phyloP scores from a whole-genome alignment of 2,329 filamentous ascomycete species.

The Chalaropsis ovoidea region DNA sequence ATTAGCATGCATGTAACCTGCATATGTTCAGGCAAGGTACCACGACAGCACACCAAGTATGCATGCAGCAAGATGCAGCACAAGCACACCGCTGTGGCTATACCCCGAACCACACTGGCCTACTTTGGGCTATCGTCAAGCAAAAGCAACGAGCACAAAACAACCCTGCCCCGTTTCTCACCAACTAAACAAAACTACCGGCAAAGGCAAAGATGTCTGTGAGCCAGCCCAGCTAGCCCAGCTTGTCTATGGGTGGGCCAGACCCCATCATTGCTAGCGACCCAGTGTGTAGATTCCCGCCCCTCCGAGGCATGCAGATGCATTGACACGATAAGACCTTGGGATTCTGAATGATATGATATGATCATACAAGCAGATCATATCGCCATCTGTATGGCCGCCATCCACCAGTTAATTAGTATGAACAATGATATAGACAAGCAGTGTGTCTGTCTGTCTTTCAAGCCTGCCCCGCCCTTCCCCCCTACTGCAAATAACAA shows the following conservation, averaged over 20 bases:
- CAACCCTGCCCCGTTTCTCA: neutral
- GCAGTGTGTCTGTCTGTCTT: neutral
- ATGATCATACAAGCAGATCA: neutral
- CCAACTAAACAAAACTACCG: neutral
- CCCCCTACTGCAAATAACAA: neutral
- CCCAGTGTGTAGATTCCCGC: constrained; percentile 8
- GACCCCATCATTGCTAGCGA: neutral
- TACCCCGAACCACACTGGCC: neutral
- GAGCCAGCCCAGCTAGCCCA: neutral
- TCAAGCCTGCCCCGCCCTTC: neutral
- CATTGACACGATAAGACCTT: constrained; percentile 2
- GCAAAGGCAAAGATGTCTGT: neutral
- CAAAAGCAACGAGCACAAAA: neutral
- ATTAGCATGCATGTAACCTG: constrained; percentile 10
- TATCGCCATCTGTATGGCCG: neutral
- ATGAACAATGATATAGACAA: neutral
- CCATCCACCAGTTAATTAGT: neutral
- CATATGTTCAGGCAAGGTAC: constrained; percentile 9
- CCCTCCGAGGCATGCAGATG: neutral
- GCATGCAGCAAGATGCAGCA: neutral
- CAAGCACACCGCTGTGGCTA: neutral
- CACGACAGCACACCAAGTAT: neutral
- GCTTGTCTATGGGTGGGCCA: neutral
- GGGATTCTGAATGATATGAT: constrained; percentile 1
- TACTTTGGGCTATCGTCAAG: neutral